Evolutionary conservation across 257 asterid species (phyloP).

Genomic region (Thymus quinquecostatus): DNA sequence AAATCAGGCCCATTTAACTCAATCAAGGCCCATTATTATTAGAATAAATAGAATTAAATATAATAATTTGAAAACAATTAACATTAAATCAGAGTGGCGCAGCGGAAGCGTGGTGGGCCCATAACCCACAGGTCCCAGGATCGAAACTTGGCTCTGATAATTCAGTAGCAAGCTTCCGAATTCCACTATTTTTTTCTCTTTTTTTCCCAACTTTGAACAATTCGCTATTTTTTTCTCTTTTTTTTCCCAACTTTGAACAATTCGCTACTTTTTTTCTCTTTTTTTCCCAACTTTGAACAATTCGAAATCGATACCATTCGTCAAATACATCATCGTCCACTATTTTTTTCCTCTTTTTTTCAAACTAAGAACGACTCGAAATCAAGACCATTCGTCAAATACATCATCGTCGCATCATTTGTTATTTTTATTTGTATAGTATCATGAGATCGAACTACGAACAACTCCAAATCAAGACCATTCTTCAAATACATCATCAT

Average conservation of each 20-base stretch:
- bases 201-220: background rate
- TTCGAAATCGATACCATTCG: too few species aligned
- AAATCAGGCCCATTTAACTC: background rate
- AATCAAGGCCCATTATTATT: background rate
- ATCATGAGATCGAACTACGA: too few species aligned
- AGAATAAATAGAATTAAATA: background rate
- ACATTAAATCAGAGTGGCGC: slow-evolving; percentile 87
- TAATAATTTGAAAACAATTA: background rate
- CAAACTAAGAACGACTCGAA: too few species aligned
- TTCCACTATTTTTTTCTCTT: background rate
- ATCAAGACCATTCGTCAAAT: too few species aligned
- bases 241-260: background rate
- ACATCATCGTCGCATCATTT: too few species aligned
- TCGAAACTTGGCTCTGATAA: slow-evolving; percentile 99
- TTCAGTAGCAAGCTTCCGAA: too few species aligned
- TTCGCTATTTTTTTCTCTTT: background rate
- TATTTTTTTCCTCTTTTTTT: too few species aligned
- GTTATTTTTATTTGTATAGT: too few species aligned
- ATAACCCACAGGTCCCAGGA: slow-evolving; percentile 99
- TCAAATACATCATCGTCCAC: too few species aligned
- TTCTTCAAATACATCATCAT: too few species aligned
- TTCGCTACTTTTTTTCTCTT: too few species aligned
- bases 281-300: background rate
- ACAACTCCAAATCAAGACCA: too few species aligned
- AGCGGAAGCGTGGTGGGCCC: slow-evolving; percentile 99